Evolutionary conservation across 2,329 filamentous ascomycete genomes (phyloP).

Genomic region (Lasiodiplodia hormozganensis): DNA sequence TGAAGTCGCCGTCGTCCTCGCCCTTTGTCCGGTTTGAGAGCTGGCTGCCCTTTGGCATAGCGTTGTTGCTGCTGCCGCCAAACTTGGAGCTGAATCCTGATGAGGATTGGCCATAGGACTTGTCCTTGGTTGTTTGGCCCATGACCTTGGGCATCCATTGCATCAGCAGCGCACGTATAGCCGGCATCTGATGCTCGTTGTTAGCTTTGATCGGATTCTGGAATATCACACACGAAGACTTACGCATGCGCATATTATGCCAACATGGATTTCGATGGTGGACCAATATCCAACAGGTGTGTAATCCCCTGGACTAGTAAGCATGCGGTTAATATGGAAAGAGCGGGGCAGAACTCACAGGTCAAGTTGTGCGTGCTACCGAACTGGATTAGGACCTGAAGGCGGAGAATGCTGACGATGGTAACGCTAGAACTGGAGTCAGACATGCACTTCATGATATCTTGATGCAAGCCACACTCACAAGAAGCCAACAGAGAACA

Average conservation of each 20-base stretch:
- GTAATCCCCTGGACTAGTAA: conserved; percentile 41
- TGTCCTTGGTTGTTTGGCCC: conserved; percentile 18
- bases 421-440: conserved; percentile 43
- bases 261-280: conserved; percentile 48
- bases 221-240: not conserved
- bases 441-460: not conserved
- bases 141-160: conserved; percentile 25
- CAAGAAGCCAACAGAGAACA: conserved; percentile 49
- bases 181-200: not conserved
- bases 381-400: conserved; percentile 53
- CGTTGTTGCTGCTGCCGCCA: not conserved
- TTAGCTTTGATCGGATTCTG: not conserved
- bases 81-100: not conserved
- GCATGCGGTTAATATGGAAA: not conserved
- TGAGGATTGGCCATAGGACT: not conserved
- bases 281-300: conserved; percentile 49
- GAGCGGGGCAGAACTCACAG: conserved; percentile 32
- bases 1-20: conserved; percentile 18
- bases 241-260: conserved; percentile 51
- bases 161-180: conserved; percentile 20
- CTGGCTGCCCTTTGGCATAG: conserved; percentile 7
- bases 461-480: not conserved
- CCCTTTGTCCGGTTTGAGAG: conserved; percentile 13
- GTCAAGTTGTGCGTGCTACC: conserved; percentile 50
- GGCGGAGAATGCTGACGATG: conserved; percentile 50